Conservation (phyloP, 805 yeast species). For the Myxozyma geophila region DNA sequence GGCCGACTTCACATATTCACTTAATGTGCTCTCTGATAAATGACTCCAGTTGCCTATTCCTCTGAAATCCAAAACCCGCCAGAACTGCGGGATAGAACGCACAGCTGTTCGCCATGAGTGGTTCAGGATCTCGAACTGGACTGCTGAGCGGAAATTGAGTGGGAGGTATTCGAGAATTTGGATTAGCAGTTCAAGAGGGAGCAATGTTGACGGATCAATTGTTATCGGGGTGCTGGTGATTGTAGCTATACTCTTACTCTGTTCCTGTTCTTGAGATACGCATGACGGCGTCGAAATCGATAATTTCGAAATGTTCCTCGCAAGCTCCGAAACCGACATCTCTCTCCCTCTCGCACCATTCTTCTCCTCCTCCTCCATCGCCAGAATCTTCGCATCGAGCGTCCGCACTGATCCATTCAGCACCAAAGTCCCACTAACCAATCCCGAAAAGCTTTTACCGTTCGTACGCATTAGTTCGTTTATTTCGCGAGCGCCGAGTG, state of each 20-base stretch:
- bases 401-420: conserved; percentile 10
- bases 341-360: too few relatives aligned
- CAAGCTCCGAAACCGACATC: neutral
- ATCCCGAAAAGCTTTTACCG: conserved; percentile 15
- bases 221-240: too few relatives aligned
- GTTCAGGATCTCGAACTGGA: conserved; percentile 13
- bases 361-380: neutral
- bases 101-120: conserved; percentile 19
- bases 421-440: conserved; percentile 18
- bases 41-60: conserved; percentile 9
- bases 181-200: conserved; percentile 19
- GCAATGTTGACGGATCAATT: conserved; percentile 21
- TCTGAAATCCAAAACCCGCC: conserved; percentile 10
- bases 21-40: neutral
- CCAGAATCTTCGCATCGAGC: conserved; percentile 13
- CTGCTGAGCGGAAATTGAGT: conserved; percentile 15
- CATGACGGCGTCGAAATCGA: conserved; percentile 5
- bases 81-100: conserved; percentile 12
- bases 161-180: conserved; percentile 16
- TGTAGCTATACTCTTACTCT: neutral
- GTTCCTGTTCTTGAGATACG: neutral
- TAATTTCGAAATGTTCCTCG: neutral
- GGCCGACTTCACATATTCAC: conserved; percentile 11
- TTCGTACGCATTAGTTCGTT: conserved; percentile 9
- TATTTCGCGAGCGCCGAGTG: conserved; percentile 14